Percentiles rank a stretch among this genome's conserved stretches.
These are phyloP conservation scores for Prunus salicina DNA, from an alignment of 306 rosid species.

Conservation along the genomic window DNA sequence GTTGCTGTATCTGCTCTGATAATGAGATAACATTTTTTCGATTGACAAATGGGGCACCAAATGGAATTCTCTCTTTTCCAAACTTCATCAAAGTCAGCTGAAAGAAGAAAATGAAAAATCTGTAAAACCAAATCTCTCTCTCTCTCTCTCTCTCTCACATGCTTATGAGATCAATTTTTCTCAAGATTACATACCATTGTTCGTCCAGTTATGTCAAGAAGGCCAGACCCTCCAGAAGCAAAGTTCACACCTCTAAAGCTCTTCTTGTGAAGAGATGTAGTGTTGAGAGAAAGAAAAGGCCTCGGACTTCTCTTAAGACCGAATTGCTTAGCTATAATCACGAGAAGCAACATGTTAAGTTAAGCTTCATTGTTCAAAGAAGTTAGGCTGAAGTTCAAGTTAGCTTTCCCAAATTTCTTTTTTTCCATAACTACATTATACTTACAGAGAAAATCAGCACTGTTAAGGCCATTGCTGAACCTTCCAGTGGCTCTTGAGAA, in stretches of 20 bases:
- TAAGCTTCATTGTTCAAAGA: not conserved
- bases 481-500: slow-evolving; percentile 22
- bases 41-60: not conserved
- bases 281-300: slow-evolving; percentile 23
- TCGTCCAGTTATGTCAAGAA: slow-evolving; percentile 24
- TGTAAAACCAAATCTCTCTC: not conserved
- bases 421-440: not conserved
- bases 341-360: not conserved
- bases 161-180: not conserved
- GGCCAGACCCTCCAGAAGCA: slow-evolving; percentile 34
- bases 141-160: not conserved
- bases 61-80: not conserved
- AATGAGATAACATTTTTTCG: slow-evolving; percentile 15
- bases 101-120: not conserved
- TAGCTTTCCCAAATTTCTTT: too few species aligned
- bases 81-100: slow-evolving; percentile 8
- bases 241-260: slow-evolving; percentile 25
- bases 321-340: slow-evolving; percentile 14
- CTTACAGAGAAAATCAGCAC: slow-evolving; percentile 35
- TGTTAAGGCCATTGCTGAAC: slow-evolving; percentile 34
- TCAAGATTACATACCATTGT: slow-evolving; percentile 1
- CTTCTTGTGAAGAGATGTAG: not conserved
- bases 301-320: slow-evolving; percentile 26
- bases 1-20: slow-evolving; percentile 23
- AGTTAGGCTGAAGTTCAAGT: too few species aligned